Evolutionary conservation across 139 green algal species (phyloP).

Genomic region (Tetradesmus lagerheimii): DNA sequence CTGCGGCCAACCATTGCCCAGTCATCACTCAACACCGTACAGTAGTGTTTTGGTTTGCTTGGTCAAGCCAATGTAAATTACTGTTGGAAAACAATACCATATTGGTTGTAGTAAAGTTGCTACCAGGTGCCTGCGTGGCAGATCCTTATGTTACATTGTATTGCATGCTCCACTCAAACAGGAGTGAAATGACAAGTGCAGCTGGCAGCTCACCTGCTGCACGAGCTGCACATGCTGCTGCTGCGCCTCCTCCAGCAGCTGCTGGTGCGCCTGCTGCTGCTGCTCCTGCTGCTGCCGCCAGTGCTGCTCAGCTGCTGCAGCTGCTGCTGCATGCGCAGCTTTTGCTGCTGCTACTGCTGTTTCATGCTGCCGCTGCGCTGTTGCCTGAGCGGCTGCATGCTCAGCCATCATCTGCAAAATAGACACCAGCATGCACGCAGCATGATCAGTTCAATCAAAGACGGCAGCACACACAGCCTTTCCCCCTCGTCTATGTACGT

Average conservation of each 20-base stretch:
- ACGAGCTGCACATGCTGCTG: slow-evolving; percentile 10
- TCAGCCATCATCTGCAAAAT: background rate
- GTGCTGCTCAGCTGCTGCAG: background rate
- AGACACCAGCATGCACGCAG: background rate
- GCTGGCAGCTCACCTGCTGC: background rate
- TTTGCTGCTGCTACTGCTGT: slow-evolving; percentile 28
- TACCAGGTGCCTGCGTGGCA: too few relatives aligned
- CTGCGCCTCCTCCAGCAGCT: background rate
- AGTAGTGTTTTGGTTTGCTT: too few relatives aligned
- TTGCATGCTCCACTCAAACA: too few relatives aligned
- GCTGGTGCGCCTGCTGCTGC: slow-evolving; percentile 3
- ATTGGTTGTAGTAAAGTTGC: too few relatives aligned
- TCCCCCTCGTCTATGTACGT: too few relatives aligned
- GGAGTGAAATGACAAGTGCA: background rate
- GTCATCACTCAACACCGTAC: too few relatives aligned
- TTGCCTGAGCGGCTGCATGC: background rate
- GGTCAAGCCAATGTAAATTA: too few relatives aligned
- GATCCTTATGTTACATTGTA: too few relatives aligned
- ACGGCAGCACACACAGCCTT: too few relatives aligned
- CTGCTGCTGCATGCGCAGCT: slow-evolving; percentile 4
- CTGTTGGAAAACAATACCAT: too few relatives aligned
- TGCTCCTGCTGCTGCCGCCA: slow-evolving; percentile 5
- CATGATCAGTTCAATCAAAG: too few relatives aligned
- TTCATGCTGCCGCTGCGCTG: slow-evolving; percentile 7
- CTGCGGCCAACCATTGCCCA: too few relatives aligned